phyloP scores from a whole-genome alignment of 2,329 filamentous ascomycete genomes.

The Cordyceps sp. region DNA sequence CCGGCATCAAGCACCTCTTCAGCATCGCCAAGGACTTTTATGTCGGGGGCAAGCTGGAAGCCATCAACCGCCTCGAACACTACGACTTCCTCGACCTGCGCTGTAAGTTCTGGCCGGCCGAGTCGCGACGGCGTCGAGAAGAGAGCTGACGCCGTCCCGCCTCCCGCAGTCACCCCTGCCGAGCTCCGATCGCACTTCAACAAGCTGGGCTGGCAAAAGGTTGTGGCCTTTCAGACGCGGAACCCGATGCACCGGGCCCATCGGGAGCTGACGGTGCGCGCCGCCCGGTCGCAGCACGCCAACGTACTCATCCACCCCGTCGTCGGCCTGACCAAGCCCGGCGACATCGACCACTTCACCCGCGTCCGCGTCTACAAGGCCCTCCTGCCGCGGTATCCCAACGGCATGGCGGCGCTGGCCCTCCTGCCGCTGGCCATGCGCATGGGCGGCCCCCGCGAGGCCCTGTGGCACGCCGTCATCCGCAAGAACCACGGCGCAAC shows the following conservation, averaged over 20 bases:
- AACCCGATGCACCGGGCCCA: constrained; percentile 99
- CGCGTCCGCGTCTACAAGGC: constrained; percentile 98
- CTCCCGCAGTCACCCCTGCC: constrained; percentile 59
- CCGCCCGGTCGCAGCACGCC: constrained; percentile 86
- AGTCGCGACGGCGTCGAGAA: neutral
- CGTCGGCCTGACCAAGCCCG: constrained; percentile 94
- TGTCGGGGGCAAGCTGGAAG: constrained; percentile 89
- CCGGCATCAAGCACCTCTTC: constrained; percentile 81
- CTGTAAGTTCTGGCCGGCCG: constrained; percentile 39
- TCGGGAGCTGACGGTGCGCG: constrained; percentile 91
- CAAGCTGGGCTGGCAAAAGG: constrained; percentile 96
- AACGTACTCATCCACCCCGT: constrained; percentile 99
- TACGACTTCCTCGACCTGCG: constrained; percentile 97
- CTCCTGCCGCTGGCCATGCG: constrained; percentile 94
- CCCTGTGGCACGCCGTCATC: constrained; percentile 99
- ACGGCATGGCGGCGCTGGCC: constrained; percentile 95
- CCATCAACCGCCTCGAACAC: constrained; percentile 88
- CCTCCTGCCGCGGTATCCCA: constrained; percentile 88
- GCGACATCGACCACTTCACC: constrained; percentile 99
- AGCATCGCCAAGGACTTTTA: constrained; percentile 73
- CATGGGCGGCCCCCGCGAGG: constrained; percentile 96
- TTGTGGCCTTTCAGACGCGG: constrained; percentile 97
- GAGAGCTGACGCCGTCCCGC: constrained; percentile 3
- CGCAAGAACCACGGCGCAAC: constrained; percentile 98
- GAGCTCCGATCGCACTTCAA: constrained; percentile 95